Conservation (phyloP, 495 filamentous ascomycete genomes). For the Aspergillus incahuasiensis region DNA sequence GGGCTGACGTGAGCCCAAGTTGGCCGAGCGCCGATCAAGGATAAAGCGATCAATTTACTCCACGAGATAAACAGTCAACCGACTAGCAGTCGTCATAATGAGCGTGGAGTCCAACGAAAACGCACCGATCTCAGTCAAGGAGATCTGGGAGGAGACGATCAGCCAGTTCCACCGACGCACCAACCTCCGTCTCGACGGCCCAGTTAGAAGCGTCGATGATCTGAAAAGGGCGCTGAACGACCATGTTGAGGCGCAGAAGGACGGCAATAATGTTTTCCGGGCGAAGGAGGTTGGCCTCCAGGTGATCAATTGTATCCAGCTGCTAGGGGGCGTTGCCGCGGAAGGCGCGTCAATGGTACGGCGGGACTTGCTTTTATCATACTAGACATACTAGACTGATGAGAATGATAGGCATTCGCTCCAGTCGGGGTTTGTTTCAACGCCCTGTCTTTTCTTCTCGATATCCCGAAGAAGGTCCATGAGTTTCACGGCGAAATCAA, state of each 20-base stretch:
- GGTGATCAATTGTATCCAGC: constrained; percentile 21
- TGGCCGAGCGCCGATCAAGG: no score
- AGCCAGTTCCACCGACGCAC: no score
- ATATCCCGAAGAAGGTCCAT: constrained; percentile 21
- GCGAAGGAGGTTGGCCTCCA: constrained; percentile 13
- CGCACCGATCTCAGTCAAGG: no score
- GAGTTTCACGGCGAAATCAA: constrained; percentile 21
- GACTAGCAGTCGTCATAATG: no score
- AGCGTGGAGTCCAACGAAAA: no score
- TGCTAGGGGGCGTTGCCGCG: constrained; percentile 20
- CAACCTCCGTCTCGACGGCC: no score
- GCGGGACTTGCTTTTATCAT: neutral
- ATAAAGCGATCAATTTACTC: no score
- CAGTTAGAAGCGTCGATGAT: no score
- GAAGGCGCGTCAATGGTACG: constrained; percentile 21
- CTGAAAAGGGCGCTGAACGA: constrained; percentile 1
- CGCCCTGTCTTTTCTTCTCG: constrained; percentile 21
- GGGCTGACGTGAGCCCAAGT: no score
- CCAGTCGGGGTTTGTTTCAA: constrained; percentile 24
- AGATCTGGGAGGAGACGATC: no score
- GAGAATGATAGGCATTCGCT: constrained; percentile 9
- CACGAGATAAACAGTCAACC: no score
- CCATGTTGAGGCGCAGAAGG: constrained; percentile 7
- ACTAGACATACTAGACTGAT: neutral
- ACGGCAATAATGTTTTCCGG: neutral